Conservation (phyloP, 805 yeast species). For the Kregervanrija delftensis region DNA sequence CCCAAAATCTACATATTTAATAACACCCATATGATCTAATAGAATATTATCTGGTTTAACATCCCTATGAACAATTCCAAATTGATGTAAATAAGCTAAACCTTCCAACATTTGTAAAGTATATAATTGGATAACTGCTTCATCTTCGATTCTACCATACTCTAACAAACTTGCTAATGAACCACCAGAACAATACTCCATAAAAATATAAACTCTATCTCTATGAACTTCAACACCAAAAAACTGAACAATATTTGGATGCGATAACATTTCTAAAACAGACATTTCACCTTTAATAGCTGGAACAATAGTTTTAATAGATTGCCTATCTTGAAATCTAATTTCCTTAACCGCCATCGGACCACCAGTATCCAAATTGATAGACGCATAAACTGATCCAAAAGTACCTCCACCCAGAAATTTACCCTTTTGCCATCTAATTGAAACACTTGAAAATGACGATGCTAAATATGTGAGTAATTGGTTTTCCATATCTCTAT, state of each 20-base stretch:
- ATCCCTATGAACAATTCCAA: constrained; percentile 95
- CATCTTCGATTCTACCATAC: constrained; percentile 94
- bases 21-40: constrained; percentile 84
- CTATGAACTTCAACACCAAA: constrained; percentile 97
- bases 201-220: constrained; percentile 88
- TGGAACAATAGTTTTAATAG: constrained; percentile 77
- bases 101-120: constrained; percentile 93
- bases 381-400: constrained; percentile 90
- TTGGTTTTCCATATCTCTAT: constrained; percentile 79
- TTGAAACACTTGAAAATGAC: constrained; percentile 80
- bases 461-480: constrained; percentile 82
- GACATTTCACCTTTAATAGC: constrained; percentile 95
- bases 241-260: constrained; percentile 94
- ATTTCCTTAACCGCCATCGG: constrained; percentile 97
- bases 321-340: constrained; percentile 79
- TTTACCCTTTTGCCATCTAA: constrained; percentile 95
- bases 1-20: constrained; percentile 95
- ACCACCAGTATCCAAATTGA: constrained; percentile 90
- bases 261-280: constrained; percentile 87
- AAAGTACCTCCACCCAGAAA: constrained; percentile 94
- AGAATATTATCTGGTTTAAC: constrained; percentile 92
- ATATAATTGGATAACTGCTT: constrained; percentile 83
- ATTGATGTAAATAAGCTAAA: constrained; percentile 85
- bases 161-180: constrained; percentile 79
- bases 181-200: constrained; percentile 98